phyloP scores from a whole-genome alignment of 345 rosid genomes.

The Citrus reticulata region DNA sequence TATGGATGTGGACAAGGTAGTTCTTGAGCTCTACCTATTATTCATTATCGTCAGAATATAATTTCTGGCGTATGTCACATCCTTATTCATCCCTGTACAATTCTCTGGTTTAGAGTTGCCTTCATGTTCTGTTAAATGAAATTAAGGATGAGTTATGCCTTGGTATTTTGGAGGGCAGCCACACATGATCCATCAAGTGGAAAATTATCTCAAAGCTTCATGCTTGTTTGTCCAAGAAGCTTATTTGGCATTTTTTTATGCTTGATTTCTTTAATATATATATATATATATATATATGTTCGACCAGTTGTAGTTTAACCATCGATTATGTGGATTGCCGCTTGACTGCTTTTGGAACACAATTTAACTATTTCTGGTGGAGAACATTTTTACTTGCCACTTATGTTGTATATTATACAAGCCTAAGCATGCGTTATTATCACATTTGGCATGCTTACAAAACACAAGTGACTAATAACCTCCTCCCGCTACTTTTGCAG shows the following conservation, averaged over 20 bases:
- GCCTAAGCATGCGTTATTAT: background rate
- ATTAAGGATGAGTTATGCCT: background rate
- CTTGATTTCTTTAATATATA: too few species aligned
- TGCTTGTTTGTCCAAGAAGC: background rate
- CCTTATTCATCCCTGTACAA: background rate
- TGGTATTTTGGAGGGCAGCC: background rate
- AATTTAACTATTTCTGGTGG: background rate
- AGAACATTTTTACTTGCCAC: background rate
- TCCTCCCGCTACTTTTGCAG: slow-evolving; percentile 29
- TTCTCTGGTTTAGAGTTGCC: background rate
- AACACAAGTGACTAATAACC: background rate
- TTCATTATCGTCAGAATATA: background rate
- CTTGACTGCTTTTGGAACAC: background rate
- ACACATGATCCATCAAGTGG: background rate
- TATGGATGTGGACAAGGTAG: slow-evolving; percentile 97
- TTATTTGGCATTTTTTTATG: background rate
- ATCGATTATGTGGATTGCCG: background rate
- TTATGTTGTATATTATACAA: background rate
- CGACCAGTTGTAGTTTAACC: background rate
- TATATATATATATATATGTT: background rate
- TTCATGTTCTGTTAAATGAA: background rate
- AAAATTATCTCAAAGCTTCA: background rate
- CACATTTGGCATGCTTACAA: background rate
- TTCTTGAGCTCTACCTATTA: background rate
- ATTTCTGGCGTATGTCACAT: background rate